Percentiles rank a stretch among this genome's conserved stretches.
phyloP scores from a whole-genome alignment of 345 rosid genomes.

The Camelina sativa region DNA sequence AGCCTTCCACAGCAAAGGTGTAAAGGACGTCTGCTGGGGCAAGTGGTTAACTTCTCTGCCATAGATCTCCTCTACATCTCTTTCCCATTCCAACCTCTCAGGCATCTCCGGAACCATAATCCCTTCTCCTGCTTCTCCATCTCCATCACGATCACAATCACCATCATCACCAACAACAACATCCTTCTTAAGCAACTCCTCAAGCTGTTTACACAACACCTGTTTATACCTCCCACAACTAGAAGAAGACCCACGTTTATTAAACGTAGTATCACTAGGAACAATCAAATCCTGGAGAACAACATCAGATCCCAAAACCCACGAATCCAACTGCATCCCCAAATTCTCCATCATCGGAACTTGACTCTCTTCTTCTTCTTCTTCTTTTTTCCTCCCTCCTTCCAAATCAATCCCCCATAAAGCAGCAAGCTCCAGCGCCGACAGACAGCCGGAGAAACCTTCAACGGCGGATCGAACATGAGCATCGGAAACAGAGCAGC shows the following conservation, averaged over 20 bases:
- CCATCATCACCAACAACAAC: constrained; percentile 32
- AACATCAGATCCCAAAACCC: constrained; percentile 48
- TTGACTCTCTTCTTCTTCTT: background rate
- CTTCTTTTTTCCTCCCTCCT: constrained; percentile 27
- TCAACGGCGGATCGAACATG: constrained; percentile 66
- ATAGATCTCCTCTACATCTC: constrained; percentile 40
- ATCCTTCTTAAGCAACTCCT: constrained; percentile 58
- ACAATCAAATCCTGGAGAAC: constrained; percentile 61
- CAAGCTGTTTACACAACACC: constrained; percentile 64
- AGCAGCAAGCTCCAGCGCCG: constrained; percentile 62
- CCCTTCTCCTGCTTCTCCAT: constrained; percentile 38
- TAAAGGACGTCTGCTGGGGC: constrained; percentile 44
- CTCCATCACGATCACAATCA: background rate
- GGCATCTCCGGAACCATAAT: constrained; percentile 48
- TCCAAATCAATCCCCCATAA: constrained; percentile 65
- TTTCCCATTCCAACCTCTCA: constrained; percentile 36
- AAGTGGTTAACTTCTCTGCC: constrained; percentile 25
- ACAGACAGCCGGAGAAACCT: constrained; percentile 75
- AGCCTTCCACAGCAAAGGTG: constrained; percentile 51
- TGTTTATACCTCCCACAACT: constrained; percentile 61
- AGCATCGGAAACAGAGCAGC: constrained; percentile 65
- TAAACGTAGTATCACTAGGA: constrained; percentile 48
- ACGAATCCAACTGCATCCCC: constrained; percentile 51
- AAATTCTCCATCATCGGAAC: constrained; percentile 41
- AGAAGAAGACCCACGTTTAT: constrained; percentile 46